These are phyloP conservation scores for Eutypa lata DNA, from an alignment of 2,329 filamentous ascomycete genomes.

Conservation along the genomic window DNA sequence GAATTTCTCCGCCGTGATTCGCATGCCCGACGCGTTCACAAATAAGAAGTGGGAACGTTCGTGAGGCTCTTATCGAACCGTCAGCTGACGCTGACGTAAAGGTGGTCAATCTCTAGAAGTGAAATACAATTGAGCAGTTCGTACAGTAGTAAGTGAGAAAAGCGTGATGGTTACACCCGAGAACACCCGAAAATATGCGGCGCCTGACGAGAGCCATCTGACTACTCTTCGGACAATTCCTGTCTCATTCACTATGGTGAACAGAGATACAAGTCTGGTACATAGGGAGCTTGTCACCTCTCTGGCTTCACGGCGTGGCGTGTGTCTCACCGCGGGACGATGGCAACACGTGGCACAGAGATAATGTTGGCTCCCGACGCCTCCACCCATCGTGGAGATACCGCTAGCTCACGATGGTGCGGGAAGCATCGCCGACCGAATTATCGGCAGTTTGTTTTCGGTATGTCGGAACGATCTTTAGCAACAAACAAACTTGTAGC, in stretches of 20 bases:
- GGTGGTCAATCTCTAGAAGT: background rate
- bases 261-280: constrained; percentile 11
- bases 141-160: background rate
- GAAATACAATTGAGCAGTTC: background rate
- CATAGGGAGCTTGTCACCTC: constrained; percentile 7
- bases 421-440: background rate
- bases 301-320: constrained; percentile 4
- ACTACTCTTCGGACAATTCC: background rate
- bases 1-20: background rate
- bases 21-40: background rate
- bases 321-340: constrained; percentile 5
- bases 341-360: constrained; percentile 9
- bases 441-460: background rate
- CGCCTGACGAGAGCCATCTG: background rate
- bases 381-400: background rate
- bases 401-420: background rate
- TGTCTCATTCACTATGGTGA: background rate
- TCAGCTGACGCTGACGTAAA: background rate
- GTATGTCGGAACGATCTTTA: background rate
- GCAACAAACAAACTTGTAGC: background rate
- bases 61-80: background rate
- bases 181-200: background rate
- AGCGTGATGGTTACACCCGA: background rate
- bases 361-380: constrained; percentile 10
- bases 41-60: background rate